Evolutionary conservation across 306 rosid species (phyloP).

Genomic region (Pueraria montana): DNA sequence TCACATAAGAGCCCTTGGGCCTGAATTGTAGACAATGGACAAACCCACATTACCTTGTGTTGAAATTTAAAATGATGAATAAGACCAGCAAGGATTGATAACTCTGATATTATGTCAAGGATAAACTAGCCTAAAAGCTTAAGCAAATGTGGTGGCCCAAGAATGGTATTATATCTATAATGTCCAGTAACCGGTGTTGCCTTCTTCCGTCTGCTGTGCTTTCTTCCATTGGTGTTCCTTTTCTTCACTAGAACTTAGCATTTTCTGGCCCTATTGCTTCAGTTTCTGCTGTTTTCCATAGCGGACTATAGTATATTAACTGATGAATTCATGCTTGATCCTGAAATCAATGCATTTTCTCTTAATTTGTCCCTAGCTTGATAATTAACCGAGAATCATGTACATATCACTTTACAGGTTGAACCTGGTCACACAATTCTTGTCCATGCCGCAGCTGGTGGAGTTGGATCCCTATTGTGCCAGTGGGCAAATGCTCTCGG

Average conservation of each 20-base stretch:
- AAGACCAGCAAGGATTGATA: neutral
- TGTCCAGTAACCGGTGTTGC: neutral
- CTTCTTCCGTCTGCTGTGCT: neutral
- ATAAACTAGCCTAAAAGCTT: slow-evolving; percentile 2
- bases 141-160: neutral
- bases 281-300: neutral
- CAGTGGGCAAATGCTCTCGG: slow-evolving; percentile 96
- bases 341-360: slow-evolving; percentile 12
- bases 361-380: neutral
- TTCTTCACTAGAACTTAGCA: neutral
- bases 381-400: neutral
- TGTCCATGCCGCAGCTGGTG: slow-evolving; percentile 97
- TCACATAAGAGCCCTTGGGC: neutral
- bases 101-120: neutral
- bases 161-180: neutral
- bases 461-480: slow-evolving; percentile 92
- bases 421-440: slow-evolving; percentile 83
- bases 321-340: neutral
- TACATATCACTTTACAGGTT: slow-evolving; percentile 58
- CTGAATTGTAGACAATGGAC: neutral
- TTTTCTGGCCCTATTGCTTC: neutral
- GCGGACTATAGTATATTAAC: neutral
- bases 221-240: neutral
- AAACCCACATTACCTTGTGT: neutral
- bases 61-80: slow-evolving; percentile 12